Evolutionary conservation across 306 rosid genomes (phyloP).

Genomic region (Rosa lucieae): DNA sequence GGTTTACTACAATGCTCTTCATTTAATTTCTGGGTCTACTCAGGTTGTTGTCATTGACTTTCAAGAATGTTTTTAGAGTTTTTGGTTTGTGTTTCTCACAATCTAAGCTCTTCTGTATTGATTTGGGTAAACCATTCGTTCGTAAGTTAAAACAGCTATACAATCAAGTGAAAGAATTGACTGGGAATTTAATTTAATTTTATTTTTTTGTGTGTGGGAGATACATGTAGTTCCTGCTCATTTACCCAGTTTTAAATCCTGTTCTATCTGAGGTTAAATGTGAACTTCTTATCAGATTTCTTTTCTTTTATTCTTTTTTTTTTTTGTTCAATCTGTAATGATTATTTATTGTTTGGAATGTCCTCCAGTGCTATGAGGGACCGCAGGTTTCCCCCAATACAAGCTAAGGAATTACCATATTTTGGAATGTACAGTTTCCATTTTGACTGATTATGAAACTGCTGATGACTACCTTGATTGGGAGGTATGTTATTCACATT

Average conservation of each 20-base stretch:
- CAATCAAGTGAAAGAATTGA: too few species aligned
- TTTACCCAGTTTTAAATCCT: not conserved
- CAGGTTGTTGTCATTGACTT: too few species aligned
- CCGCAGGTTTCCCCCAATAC: slow-evolving; percentile 88
- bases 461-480: slow-evolving; percentile 86
- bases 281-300: not conserved
- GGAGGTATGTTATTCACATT: slow-evolving; percentile 68
- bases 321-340: not conserved
- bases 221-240: not conserved
- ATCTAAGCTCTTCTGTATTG: too few species aligned
- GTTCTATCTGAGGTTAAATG: too few species aligned
- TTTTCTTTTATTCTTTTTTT: not conserved
- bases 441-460: slow-evolving; percentile 82
- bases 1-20: too few species aligned
- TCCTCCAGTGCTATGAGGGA: slow-evolving; percentile 87
- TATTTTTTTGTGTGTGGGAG: too few species aligned
- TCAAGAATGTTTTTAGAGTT: too few species aligned
- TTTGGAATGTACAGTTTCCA: slow-evolving; percentile 94
- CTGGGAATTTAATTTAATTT: too few species aligned
- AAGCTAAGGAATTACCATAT: slow-evolving; percentile 67
- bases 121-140: too few species aligned
- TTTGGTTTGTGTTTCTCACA: too few species aligned
- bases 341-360: slow-evolving; percentile 24
- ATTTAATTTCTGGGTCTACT: too few species aligned
- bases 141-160: too few species aligned